Evolutionary conservation across 176 grass and related monocot species (phyloP).

Genomic region (Avena insularis): DNA sequence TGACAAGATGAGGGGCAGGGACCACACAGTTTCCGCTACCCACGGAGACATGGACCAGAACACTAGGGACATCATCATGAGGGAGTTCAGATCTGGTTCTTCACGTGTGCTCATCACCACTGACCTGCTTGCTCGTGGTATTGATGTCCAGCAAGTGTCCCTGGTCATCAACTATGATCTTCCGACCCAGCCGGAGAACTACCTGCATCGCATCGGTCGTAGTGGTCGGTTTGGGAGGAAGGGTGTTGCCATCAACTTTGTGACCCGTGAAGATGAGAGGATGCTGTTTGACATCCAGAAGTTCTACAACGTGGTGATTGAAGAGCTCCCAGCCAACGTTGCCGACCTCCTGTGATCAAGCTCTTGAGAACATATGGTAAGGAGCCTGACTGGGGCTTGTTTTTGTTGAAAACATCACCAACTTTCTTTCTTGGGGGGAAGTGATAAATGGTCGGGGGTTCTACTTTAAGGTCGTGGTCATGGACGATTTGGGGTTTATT

Average conservation of each 20-base stretch:
- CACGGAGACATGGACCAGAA: constrained; percentile 97
- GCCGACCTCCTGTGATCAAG: constrained; percentile 82
- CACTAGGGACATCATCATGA: constrained; percentile 94
- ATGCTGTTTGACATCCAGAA: constrained; percentile 92
- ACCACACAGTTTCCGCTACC: constrained; percentile 88
- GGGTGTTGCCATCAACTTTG: constrained; percentile 93
- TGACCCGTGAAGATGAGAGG: constrained; percentile 83
- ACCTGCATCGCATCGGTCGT: constrained; percentile 89
- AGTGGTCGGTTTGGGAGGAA: constrained; percentile 91
- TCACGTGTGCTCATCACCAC: constrained; percentile 90
- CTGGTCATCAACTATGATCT: constrained; percentile 94
- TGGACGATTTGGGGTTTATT: constrained; percentile 64
- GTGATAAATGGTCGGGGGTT: constrained; percentile 36
- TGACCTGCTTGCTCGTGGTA: constrained; percentile 86
- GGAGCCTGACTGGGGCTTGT: constrained; percentile 43
- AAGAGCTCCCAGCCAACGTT: constrained; percentile 87
- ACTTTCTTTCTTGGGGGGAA: constrained; percentile 34
- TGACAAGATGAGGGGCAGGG: constrained; percentile 91
- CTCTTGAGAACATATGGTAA: constrained; percentile 31
- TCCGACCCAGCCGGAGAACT: constrained; percentile 91
- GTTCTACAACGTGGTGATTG: constrained; percentile 88
- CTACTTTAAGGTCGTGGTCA: constrained; percentile 49
- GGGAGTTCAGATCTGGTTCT: constrained; percentile 87
- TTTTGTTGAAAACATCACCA: constrained; percentile 60
- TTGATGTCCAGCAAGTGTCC: constrained; percentile 92